Base-by-base conservation (phyloP, 441 rosid genomes). In the Aleurites moluccanus region DNA sequence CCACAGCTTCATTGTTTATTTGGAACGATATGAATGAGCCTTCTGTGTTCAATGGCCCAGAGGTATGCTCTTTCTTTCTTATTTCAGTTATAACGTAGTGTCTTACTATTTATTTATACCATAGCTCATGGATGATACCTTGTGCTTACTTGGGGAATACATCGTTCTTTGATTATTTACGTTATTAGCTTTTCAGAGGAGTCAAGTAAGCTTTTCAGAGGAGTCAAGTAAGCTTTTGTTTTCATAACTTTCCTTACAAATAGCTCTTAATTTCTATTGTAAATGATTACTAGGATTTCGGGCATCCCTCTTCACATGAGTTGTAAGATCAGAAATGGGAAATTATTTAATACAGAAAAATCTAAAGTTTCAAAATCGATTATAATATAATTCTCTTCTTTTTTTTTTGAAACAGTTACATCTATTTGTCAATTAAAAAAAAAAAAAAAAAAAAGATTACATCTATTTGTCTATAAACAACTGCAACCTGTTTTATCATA, bases 21-120 rank as follows among this genome's bases (percentile, higher is more conserved):
- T 96, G 99, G 98, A 96, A 96, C 86, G 98, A 96, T 88, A 93
- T 96, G 99, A 96, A 96, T 70, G 99, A 96, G 85, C 99, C 99
- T 76, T 96, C 99, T 44, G 99, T 96, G 69, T 96, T 93, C 83
- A 96, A 96, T 67, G 99, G 98, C 72, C 99, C 99, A 2, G 99
- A 96, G 99, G 99, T 96, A 86, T 74, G 77, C 23, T 53, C 30
- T 67, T 67, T n/a, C 27, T 55, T 55, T 55, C 25, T 55, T 55
- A 21, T 7, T 10, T 2, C 11, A 55, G n/a, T 11, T 60, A 27
- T 27, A 60, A 60, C n/a, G 6, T 28, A 60, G 2, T 27, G 4
- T 2, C 52, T 35, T 70, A 15, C 21, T 70, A n/a, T 14, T 35
- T 35, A 25, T 35, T 53, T 56, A n/a, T 50, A 23, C 35, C 5